Evolutionary conservation across 345 rosid species (phyloP).

Genomic region (Salix brachista): DNA sequence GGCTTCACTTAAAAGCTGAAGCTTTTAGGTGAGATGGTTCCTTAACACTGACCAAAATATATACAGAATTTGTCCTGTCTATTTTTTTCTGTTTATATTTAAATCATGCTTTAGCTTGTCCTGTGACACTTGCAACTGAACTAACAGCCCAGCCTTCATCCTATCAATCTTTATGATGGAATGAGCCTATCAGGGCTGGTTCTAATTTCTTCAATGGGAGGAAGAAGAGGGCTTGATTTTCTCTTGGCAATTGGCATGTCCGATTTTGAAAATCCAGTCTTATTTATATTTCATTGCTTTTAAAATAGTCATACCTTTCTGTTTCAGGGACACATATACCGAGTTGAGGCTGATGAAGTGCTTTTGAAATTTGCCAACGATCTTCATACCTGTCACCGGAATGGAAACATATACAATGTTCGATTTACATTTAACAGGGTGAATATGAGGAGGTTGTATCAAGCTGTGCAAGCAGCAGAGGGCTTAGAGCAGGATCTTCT

Average conservation of each 20-base stretch:
- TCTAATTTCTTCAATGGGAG: background rate
- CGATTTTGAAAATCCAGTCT: background rate
- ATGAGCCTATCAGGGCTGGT: background rate
- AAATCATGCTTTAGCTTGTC: no score
- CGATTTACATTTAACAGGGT: constrained; percentile 63
- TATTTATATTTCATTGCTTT: background rate
- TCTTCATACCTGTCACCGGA: constrained; percentile 43
- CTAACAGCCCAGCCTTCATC: no score
- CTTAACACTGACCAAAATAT: no score
- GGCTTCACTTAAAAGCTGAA: no score
- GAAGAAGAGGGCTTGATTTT: background rate
- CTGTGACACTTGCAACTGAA: no score
- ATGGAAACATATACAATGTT: constrained; percentile 54
- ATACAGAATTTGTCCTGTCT: no score
- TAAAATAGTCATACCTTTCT: background rate
- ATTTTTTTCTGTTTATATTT: no score
- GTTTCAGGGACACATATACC: constrained; percentile 63
- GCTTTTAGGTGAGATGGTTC: no score
- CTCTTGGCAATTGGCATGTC: background rate
- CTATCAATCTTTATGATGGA: background rate
- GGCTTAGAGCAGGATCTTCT: constrained; percentile 42
- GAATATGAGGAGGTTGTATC: constrained; percentile 65
- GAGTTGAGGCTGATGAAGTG: constrained; percentile 86
- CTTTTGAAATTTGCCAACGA: constrained; percentile 51
- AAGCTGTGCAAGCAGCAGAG: constrained; percentile 57